These are phyloP conservation scores for Zygotorulaspora sp. DNA, from an alignment of 805 yeast species.

Conservation along the genomic window DNA sequence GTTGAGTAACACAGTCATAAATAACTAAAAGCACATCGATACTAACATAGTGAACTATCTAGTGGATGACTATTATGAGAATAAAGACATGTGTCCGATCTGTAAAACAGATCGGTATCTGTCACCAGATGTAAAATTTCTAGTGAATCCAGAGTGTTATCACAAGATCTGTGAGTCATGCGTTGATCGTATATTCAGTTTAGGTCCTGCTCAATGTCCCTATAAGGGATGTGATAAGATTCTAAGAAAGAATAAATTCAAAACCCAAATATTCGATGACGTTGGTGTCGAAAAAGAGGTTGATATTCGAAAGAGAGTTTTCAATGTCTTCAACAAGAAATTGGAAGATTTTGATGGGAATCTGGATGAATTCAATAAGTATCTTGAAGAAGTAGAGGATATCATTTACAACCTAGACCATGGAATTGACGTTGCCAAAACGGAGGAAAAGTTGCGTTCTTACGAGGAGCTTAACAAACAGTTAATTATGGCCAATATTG, in stretches of 20 bases:
- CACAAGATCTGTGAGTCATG: slow-evolving; percentile 97
- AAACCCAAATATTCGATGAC: slow-evolving; percentile 90
- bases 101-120: slow-evolving; percentile 93
- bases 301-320: slow-evolving; percentile 77
- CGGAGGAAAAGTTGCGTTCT: slow-evolving; percentile 59
- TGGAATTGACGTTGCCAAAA: slow-evolving; percentile 61
- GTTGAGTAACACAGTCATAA: neutral
- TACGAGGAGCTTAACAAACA: slow-evolving; percentile 72
- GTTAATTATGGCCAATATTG: slow-evolving; percentile 70
- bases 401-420: slow-evolving; percentile 72
- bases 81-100: slow-evolving; percentile 89
- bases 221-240: slow-evolving; percentile 86
- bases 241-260: slow-evolving; percentile 82
- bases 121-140: slow-evolving; percentile 87
- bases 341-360: slow-evolving; percentile 60
- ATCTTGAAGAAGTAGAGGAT: slow-evolving; percentile 79
- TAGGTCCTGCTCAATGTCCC: slow-evolving; percentile 97
- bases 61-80: slow-evolving; percentile 43
- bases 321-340: slow-evolving; percentile 72
- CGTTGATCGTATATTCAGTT: slow-evolving; percentile 87
- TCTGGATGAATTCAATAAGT: slow-evolving; percentile 61
- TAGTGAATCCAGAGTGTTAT: slow-evolving; percentile 95
- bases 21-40: neutral
- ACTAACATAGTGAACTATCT: slow-evolving; percentile 6
- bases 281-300: slow-evolving; percentile 86